Percentiles rank a stretch among this genome's conserved stretches.
Evolutionary conservation across 768 basidiomycete species (phyloP).

Genomic region (Boletus rufocinnamomeus): DNA sequence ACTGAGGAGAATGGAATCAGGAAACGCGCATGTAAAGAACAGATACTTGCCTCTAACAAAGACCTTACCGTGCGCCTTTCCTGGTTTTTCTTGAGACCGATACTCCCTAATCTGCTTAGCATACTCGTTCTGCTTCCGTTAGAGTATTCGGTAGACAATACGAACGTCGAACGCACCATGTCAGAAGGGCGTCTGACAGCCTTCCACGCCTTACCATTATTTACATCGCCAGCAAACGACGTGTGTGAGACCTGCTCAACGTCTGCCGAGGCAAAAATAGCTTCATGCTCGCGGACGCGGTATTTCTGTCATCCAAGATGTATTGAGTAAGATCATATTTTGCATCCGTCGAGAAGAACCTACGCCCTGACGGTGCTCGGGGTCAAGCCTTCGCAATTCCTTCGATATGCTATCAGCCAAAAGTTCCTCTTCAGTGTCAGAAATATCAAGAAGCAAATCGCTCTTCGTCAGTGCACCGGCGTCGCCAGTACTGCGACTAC

Average conservation of each 20-base stretch:
- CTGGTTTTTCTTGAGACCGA: conserved; percentile 70
- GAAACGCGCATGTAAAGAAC: background rate
- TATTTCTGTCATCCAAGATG: conserved; percentile 57
- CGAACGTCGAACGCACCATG: conserved; percentile 61
- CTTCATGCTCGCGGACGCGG: conserved; percentile 75
- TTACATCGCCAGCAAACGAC: conserved; percentile 77
- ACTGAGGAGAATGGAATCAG: conserved; percentile 47
- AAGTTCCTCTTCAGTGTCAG: conserved; percentile 50
- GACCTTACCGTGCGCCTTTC: conserved; percentile 87
- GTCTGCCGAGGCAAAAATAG: conserved; percentile 80
- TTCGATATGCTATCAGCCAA: conserved; percentile 72
- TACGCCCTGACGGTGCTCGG: conserved; percentile 31
- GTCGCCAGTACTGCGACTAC: conserved; percentile 82
- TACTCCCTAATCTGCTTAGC: conserved; percentile 87
- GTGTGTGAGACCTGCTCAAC: conserved; percentile 71
- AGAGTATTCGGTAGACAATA: background rate
- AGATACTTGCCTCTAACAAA: conserved; percentile 79
- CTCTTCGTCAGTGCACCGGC: conserved; percentile 46
- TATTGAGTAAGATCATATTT: conserved; percentile 2
- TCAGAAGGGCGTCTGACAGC: conserved; percentile 88
- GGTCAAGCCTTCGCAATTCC: conserved; percentile 63
- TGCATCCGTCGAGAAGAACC: conserved; percentile 7
- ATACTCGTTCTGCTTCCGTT: conserved; percentile 78
- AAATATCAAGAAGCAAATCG: conserved; percentile 41
- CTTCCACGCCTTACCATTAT: conserved; percentile 82